phyloP scores from a whole-genome alignment of 352 stramenopile genomes.

The Pythium biforme region DNA sequence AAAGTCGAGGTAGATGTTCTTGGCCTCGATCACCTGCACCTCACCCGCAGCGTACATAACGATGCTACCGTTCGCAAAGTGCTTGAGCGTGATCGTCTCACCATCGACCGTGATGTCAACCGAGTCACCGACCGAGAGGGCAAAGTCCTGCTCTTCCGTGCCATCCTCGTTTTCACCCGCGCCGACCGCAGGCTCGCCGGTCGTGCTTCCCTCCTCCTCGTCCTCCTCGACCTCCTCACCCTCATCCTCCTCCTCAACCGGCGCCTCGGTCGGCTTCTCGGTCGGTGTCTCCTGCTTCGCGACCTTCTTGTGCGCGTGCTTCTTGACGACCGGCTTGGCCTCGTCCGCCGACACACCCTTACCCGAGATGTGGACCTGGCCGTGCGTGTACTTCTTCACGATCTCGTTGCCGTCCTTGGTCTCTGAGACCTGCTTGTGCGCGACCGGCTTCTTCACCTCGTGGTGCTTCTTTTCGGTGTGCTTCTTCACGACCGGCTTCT shows the following conservation, averaged over 20 bases:
- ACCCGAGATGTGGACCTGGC: constrained; percentile 40
- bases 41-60: constrained; percentile 10
- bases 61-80: constrained; percentile 25
- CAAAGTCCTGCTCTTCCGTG: not conserved
- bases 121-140: constrained; percentile 7
- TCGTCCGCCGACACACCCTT: constrained; percentile 15
- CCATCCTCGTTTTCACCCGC: not conserved
- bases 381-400: constrained; percentile 52
- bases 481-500: constrained; percentile 11
- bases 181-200: no score
- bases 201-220: not conserved
- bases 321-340: constrained; percentile 17
- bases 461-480: not conserved
- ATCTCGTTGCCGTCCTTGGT: constrained; percentile 32
- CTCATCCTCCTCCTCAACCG: not conserved
- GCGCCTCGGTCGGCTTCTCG: constrained; percentile 11
- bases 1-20: constrained; percentile 17
- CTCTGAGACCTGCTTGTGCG: constrained; percentile 24
- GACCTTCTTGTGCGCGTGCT: constrained; percentile 16
- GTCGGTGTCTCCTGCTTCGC: constrained; percentile 8
- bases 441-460: constrained; percentile 11
- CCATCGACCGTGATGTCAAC: constrained; percentile 7
- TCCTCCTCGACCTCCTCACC: constrained; percentile 2
- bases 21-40: constrained; percentile 6
- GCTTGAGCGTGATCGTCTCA: constrained; percentile 16